Base-by-base conservation (phyloP, 2,329 filamentous ascomycete genomes). In the Aspergillus sp. region DNA sequence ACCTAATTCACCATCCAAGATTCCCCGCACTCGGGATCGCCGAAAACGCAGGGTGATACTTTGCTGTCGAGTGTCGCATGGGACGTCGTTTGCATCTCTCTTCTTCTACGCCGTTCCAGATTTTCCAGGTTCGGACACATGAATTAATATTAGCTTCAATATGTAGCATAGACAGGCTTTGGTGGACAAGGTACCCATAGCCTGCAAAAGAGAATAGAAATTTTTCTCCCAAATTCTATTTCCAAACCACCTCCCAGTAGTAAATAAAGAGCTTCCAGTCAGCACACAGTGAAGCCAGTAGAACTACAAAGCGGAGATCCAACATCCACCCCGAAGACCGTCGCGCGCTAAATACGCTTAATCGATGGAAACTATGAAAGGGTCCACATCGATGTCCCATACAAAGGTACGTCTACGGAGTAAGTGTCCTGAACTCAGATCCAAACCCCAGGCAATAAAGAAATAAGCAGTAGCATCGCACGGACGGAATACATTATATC, bases 91-190 rank as follows among this genome's bases (percentile, higher is more conserved):
- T 56, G 23, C 43, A 45, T 35, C 53, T 11, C 9, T 43, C 23
- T 37, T n/a, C 14, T 35, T 57, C 15, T 56, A 23, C 45, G 56
- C 52, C 44, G 9, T 52, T 55, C n/a, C 31, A 39, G 21, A 46
- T 55, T 44, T 43, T 35, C 53, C 45, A 41, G 37, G 46, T 40
- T 49, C 56, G 55, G 58, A 50, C 50, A 47, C 43, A 51, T 63
- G 59, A 55, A 62, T 66, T 62, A 57, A 19, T 61, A 62, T 47
- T 31, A 31, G 27, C 27, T 31, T 46, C 23, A 56, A 55, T 23
- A 56, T 56, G 44, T 60, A 58, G 47, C 57, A 63, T 66, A 66
- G 60, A 64, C 55, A 62, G 62, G 58, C 52, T 58, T 27, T 35
- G 40, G 50, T 59, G 53, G 54, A 58, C 43, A 55, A 54, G 52